Percentiles rank a stretch among this genome's conserved stretches.
These are phyloP conservation scores for Chlorella sp. DNA, from an alignment of 139 green algal genomes.

Conservation along the genomic window DNA sequence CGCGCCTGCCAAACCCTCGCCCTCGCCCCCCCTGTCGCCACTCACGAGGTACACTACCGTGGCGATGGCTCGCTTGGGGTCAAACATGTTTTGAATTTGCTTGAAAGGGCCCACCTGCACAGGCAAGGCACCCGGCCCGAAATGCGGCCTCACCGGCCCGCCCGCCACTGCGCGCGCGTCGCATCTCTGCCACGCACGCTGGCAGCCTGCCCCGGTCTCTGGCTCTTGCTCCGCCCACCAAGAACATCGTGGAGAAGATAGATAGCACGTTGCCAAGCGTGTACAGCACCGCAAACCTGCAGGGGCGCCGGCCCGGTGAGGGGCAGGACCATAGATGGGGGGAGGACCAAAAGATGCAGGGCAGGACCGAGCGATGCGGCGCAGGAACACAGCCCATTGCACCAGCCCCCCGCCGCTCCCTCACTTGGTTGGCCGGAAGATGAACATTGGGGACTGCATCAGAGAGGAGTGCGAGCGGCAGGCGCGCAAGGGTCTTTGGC, in stretches of 20 bases:
- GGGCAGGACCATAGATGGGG: too few relatives aligned
- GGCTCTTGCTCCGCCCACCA: too few relatives aligned
- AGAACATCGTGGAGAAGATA: slow-evolving; percentile 34
- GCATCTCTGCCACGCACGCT: not conserved
- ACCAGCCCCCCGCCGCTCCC: not conserved
- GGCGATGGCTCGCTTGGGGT: slow-evolving; percentile 49
- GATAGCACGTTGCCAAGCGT: slow-evolving; percentile 41
- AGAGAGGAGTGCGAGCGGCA: not conserved
- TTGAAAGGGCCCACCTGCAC: slow-evolving; percentile 51
- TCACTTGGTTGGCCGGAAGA: slow-evolving; percentile 48
- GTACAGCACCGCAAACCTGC: slow-evolving; percentile 37
- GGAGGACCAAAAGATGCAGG: not conserved
- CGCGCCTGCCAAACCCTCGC: too few relatives aligned
- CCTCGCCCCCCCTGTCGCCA: too few relatives aligned
- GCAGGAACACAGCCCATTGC: not conserved
- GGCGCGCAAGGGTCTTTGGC: not conserved
- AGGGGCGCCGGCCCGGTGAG: not conserved
- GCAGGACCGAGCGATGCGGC: not conserved
- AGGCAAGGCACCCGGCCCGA: too few relatives aligned
- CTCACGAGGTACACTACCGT: slow-evolving; percentile 68
- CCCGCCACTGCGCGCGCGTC: not conserved
- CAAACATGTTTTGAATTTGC: slow-evolving; percentile 76
- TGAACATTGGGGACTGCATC: slow-evolving; percentile 57
- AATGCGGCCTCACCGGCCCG: not conserved
- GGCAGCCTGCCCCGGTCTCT: not conserved